These are phyloP conservation scores for Tetrahymena thermophila DNA, from an alignment of 73 alveolate species.

Conservation along the genomic window DNA sequence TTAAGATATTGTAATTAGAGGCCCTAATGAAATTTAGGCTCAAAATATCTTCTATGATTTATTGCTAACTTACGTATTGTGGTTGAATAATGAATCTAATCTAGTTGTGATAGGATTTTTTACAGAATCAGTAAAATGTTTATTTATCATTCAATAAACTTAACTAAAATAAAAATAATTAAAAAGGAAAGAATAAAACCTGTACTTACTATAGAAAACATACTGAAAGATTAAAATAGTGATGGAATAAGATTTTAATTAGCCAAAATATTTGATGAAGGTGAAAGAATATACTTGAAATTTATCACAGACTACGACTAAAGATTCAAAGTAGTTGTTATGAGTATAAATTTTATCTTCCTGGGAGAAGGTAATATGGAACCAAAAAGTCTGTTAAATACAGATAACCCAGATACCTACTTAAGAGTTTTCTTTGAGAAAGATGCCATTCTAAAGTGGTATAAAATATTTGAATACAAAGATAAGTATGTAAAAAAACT, in stretches of 20 bases:
- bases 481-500: conserved; percentile 10
- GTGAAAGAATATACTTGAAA: conserved; percentile 7
- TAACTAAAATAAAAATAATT: not conserved
- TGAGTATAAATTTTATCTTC: conserved; percentile 6
- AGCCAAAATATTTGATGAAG: conserved; percentile 10
- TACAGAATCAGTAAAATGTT: not conserved
- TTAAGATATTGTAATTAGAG: conserved; percentile 29
- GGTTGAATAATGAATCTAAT: conserved; percentile 17
- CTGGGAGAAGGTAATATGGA: conserved; percentile 9
- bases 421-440: conserved; percentile 28
- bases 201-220: conserved; percentile 14
- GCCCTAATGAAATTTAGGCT: conserved; percentile 26
- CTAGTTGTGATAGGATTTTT: conserved; percentile 36
- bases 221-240: conserved; percentile 9
- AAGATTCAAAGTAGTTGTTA: conserved; percentile 20
- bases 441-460: conserved; percentile 21
- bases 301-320: conserved; percentile 4
- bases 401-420: conserved; percentile 25
- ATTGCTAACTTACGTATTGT: conserved; percentile 16
- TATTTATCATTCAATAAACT: not conserved
- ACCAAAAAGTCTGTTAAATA: not conserved
- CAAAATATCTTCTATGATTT: conserved; percentile 27
- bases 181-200: conserved; percentile 4
- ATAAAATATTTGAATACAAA: conserved; percentile 27
- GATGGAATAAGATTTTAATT: conserved; percentile 6